Base-by-base conservation (phyloP, 1,284 basidiomycete genomes). In the Golubevia pallescens region DNA sequence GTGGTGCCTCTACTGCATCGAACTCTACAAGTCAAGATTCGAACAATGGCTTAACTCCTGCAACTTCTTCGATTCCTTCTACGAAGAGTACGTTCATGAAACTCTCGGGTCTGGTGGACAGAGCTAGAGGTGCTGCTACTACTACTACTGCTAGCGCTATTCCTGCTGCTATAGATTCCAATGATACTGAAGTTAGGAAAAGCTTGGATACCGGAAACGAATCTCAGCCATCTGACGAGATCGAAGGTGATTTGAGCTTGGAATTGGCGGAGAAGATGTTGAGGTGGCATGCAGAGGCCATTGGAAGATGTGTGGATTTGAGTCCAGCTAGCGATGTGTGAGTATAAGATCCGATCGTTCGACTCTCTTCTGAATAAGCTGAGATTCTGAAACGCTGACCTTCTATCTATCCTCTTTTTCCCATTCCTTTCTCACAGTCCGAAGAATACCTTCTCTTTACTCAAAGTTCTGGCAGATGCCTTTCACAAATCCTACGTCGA, bases 401-500 rank as follows among this genome's bases (percentile, higher is more conserved):
- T 21, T 21, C 48, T 60, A 28, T 23, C n/a, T n/a, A 32, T 24
- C 54, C 32, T 57, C 8, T 8, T 20, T 58, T 8, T 2, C 42
- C 6, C 61, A 24, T 20, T 19, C 24, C 23, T 2, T 32, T 57
- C 19, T 13, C 16, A n/a, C 57, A 67, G 66, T 19, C 78, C 79
- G 1, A 85, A 85, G 65, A 75, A 75, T 28, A 74, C 78, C 1
- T 85, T 84, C 62, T 68, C 71, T 4, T 67, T 85, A 19, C 67
- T 85, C 54, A 79, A 78, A 20, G 76, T 81, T 1, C 74, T 84
- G 48, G 74, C 78, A 0, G 78, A 82, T 28, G 81, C 81, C 0
- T 85, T 78, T 66, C 70, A 81, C 67, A 83, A 85, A 68, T 76
- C 78, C 3, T 85, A 84, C 58, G 69, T 83, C 57, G 82, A 85